Percentiles rank a stretch among this genome's conserved stretches.
phyloP scores from a whole-genome alignment of 2,329 filamentous ascomycete species.

The Fusarium mexicanum region DNA sequence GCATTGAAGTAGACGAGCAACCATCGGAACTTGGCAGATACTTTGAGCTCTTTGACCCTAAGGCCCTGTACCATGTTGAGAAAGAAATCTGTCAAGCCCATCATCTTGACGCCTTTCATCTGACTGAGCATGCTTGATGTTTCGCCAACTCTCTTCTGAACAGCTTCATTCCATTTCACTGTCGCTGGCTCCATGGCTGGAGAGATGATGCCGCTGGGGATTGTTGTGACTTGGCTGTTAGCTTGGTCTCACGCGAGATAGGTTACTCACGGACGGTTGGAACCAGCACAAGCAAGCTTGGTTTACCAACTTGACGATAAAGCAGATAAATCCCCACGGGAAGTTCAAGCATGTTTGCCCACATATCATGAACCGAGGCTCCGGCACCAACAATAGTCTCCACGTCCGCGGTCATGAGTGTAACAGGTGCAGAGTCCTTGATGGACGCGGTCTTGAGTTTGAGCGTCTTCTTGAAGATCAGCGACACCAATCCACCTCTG shows the following conservation, averaged over 20 bases:
- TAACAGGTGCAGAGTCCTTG: slow-evolving; percentile 52
- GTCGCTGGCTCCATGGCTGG: slow-evolving; percentile 47
- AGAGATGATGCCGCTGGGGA: slow-evolving; percentile 34
- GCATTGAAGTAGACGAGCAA: slow-evolving; percentile 47
- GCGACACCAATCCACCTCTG: slow-evolving; percentile 50
- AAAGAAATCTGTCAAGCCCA: slow-evolving; percentile 51
- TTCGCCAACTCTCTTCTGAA: slow-evolving; percentile 53
- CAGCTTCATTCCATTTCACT: slow-evolving; percentile 51
- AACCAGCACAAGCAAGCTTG: slow-evolving; percentile 43
- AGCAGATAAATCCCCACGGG: slow-evolving; percentile 51
- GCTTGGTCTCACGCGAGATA: rapidly evolving
- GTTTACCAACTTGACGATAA: slow-evolving; percentile 47
- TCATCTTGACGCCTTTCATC: slow-evolving; percentile 58
- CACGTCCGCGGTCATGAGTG: slow-evolving; percentile 59
- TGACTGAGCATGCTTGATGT: slow-evolving; percentile 52
- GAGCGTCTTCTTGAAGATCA: slow-evolving; percentile 61
- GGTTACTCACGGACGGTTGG: slow-evolving; percentile 40
- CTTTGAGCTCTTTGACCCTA: slow-evolving; percentile 50
- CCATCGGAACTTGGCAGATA: slow-evolving; percentile 51
- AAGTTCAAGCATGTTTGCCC: slow-evolving; percentile 52
- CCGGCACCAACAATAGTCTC: slow-evolving; percentile 46
- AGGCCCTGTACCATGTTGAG: slow-evolving; percentile 47
- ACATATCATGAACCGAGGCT: slow-evolving; percentile 48
- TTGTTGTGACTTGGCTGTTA: slow-evolving; percentile 29
- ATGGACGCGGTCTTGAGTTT: slow-evolving; percentile 43